Evolutionary conservation across 768 basidiomycete species (phyloP), one percentile per base, ranked within the genome.

Genomic region (Rhizopogon rudus): DNA sequence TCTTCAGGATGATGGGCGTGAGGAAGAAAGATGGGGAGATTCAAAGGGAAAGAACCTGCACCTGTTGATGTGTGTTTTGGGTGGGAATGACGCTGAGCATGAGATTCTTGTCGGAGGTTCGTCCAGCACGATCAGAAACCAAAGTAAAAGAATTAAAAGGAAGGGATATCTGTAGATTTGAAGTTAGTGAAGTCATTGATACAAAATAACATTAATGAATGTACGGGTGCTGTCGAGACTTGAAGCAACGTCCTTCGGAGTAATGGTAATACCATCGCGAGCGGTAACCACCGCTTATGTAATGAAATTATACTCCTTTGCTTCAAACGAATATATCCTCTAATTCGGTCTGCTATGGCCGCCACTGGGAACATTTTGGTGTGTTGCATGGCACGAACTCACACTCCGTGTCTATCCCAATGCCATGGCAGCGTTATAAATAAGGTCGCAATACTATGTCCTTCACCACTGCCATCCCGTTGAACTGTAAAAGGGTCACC

Each of bases 61-160:
- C 46, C 31, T 58, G 61, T 61, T 61, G 64, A 50, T 53, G 43
- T 48, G 44, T 65, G 44, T 63, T 65, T 65, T 52, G 25, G 55
- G 58, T 60, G 59, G 55, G 60, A 61, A 59, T 53, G 29, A 16
- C 14, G 28, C 16, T 54, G 52, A 40, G 22, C 31, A 57, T 46
- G 49, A 20, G 43, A 37, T 37, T 37, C 35, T 35, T 54, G 59
- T 54, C 44, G 40, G 49, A 54, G 31, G 33, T 51, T 10, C 48
- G 54, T 50, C 56, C 55, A 49, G 50, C 57, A 54, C 43, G 45
- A 51, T 40, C 37, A n/a, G 37, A 43, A 33, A 50, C 40, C 22
- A 13, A 28, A 41, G 40, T 33, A 17, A 28, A 40, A 20, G 6
- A 16, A 22, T 37, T 4, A 9, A 37, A 14, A 49, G 14, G 9